Conservation (phyloP, 805 yeast species). For the Candida nanaspora region DNA sequence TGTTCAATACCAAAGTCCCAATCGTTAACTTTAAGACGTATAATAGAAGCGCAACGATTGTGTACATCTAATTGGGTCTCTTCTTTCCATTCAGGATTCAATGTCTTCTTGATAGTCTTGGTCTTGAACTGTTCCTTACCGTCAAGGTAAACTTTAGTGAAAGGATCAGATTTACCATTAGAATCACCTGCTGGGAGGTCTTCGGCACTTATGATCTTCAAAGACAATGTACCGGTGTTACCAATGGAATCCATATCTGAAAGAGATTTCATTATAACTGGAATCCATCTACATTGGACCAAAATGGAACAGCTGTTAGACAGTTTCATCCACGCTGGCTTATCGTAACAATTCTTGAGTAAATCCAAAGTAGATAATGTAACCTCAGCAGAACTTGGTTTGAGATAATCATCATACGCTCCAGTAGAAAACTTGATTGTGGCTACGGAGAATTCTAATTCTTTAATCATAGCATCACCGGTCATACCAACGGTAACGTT, state of each 20-base stretch:
- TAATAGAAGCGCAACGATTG: slow-evolving; percentile 53
- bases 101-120: slow-evolving; percentile 75
- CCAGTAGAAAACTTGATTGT: slow-evolving; percentile 57
- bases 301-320: slow-evolving; percentile 45
- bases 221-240: slow-evolving; percentile 63
- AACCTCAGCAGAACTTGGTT: slow-evolving; percentile 53
- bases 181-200: slow-evolving; percentile 80
- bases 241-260: slow-evolving; percentile 72
- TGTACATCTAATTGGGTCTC: slow-evolving; percentile 43
- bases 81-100: slow-evolving; percentile 90
- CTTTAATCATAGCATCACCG: slow-evolving; percentile 72
- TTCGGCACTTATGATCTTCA: slow-evolving; percentile 57
- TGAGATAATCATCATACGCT: slow-evolving; percentile 44
- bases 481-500: slow-evolving; percentile 32
- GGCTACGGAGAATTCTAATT: slow-evolving; percentile 66
- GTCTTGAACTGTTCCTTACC: slow-evolving; percentile 63
- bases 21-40: slow-evolving; percentile 60
- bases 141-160: slow-evolving; percentile 60
- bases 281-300: slow-evolving; percentile 70
- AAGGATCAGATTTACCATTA: slow-evolving; percentile 93
- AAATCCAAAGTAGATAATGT: slow-evolving; percentile 61
- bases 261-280: slow-evolving; percentile 49
- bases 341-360: slow-evolving; percentile 55
- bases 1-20: slow-evolving; percentile 92
- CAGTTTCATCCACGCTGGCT: slow-evolving; percentile 51